Base-by-base conservation (phyloP, 2,329 filamentous ascomycete species). In the Colletotrichum sublineola region DNA sequence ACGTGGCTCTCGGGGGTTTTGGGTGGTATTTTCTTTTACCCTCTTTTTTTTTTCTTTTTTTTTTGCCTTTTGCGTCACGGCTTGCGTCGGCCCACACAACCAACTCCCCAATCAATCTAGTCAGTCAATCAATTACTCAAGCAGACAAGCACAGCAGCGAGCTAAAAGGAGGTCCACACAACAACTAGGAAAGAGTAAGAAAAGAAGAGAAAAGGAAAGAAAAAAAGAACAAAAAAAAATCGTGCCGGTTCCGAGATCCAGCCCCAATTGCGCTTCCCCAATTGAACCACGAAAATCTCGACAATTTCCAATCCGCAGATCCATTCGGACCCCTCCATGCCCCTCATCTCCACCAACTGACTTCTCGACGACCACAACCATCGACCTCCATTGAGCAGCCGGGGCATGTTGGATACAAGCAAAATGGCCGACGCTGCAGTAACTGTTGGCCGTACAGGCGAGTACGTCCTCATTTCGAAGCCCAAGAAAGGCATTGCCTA, bases 401-500 rank as follows among this genome's bases (percentile, higher is more conserved):
- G 31, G 42, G 52, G 44, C 18, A 31, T 55, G 57, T 24, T 55
- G 15, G 33, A 62, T 3, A 36, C n/a, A n/a, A 11, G n/a, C 36
- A 53, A 42, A 5, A 72, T 72, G 69, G 36, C 50, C 48, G 69
- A 72, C 2, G 31, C 33, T 8, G 36, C 63, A 36, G 5, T 72
- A 24, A 64, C 66, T 18, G 33, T 60, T 40, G 52, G 69, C 44
- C 60, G 60, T 14, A 56, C 70, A 1, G 70, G 64, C 55, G 70
- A 70, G 55, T 73, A 64, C 50, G 55, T 73, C 48, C 11, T 70
- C 2, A 57, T 73, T 33, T 55, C 55, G 18, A 73, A 61, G 46
- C 70, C 70, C 2, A 68, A 61, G n/a, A 71, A 72, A 55, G 70
- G 60, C 6, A 73, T 69, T 33, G 70, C 67, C n/a, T 70, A 69